A percentile compares a stretch with the other conserved stretches of the same genome.
phyloP scores from a whole-genome alignment of 345 rosid genomes.

The Euphorbia lathyris region DNA sequence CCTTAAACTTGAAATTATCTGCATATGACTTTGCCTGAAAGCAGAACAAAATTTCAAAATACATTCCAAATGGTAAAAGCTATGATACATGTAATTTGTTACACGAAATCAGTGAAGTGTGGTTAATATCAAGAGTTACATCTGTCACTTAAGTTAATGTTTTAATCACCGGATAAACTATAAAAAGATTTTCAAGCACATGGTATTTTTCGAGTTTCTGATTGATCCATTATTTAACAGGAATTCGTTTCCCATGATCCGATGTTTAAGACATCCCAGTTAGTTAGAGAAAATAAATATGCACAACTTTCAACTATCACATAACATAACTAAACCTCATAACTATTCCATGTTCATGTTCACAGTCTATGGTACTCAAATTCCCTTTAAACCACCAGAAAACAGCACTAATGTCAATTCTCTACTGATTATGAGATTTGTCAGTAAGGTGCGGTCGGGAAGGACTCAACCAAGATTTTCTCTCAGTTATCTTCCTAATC shows the following conservation, averaged over 20 bases:
- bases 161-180: not conserved
- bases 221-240: not conserved
- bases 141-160: not conserved
- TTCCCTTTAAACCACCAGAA: not conserved
- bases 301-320: not conserved
- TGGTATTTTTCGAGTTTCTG: not conserved
- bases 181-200: not conserved
- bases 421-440: not conserved
- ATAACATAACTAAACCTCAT: not conserved
- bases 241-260: not conserved
- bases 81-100: not conserved
- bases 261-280: no score
- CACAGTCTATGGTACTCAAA: not conserved
- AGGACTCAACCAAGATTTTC: not conserved
- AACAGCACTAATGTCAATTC: not conserved
- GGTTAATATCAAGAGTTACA: not conserved
- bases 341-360: not conserved
- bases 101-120: not conserved
- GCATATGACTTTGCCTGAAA: conserved; percentile 28
- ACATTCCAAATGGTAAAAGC: not conserved
- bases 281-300: not conserved
- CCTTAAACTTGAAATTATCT: conserved; percentile 32
- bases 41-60: conserved; percentile 11
- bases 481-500: not conserved
- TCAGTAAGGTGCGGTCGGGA: not conserved